phyloP scores from a whole-genome alignment of 768 basidiomycete genomes.

The button mushroom (Agaricus bisporus) region DNA sequence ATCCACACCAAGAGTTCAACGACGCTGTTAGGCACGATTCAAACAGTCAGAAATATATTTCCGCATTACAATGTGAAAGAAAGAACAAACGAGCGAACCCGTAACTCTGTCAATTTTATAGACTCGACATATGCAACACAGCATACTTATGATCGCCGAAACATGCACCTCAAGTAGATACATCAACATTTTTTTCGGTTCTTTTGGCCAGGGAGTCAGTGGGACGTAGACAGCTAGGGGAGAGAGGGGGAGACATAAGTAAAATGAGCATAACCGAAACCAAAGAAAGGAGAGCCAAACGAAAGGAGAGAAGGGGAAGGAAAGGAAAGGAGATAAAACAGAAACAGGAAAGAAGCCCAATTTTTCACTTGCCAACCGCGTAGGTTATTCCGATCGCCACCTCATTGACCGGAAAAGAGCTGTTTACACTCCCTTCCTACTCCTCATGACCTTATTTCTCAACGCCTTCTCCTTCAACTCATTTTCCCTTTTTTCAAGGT shows the following conservation, averaged over 20 bases:
- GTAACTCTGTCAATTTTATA: no score
- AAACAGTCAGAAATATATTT: no score
- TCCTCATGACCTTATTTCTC: constrained; percentile 75
- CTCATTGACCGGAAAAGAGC: background rate
- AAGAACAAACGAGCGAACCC: no score
- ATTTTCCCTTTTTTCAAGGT: constrained; percentile 65
- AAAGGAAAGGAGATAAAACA: background rate
- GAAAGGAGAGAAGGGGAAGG: background rate
- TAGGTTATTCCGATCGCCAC: background rate
- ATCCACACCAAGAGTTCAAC: no score
- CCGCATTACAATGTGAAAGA: no score
- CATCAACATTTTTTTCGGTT: no score
- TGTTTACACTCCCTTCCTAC: constrained; percentile 41
- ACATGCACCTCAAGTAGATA: no score
- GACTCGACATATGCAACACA: no score
- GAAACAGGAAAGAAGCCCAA: background rate
- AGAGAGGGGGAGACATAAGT: constrained; percentile 2
- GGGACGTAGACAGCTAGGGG: background rate
- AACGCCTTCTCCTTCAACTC: constrained; percentile 78
- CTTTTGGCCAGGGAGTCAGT: no score
- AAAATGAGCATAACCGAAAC: background rate
- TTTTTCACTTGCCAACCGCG: constrained; percentile 7
- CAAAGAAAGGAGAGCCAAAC: background rate
- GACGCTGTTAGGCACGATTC: no score
- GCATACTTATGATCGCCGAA: no score